Evolutionary conservation across 768 basidiomycete genomes (phyloP).

Genomic region (Boletus vinaceobasis): DNA sequence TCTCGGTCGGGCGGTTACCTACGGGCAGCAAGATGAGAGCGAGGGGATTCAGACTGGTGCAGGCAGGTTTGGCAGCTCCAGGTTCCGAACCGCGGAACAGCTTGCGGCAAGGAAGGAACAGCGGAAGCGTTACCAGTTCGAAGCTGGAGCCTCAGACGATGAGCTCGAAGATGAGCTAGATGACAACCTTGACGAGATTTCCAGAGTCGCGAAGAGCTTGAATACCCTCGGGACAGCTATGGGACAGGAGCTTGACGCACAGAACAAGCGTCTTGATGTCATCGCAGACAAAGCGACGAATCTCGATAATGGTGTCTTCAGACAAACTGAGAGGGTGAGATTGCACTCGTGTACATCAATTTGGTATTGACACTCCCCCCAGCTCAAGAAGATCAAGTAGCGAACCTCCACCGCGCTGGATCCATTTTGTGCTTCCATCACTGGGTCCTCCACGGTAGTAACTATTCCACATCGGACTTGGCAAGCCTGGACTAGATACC

Average conservation of each 20-base stretch:
- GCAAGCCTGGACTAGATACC: conserved; percentile 18
- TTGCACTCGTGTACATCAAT: conserved; percentile 22
- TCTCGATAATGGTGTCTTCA: conserved; percentile 72
- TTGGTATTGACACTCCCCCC: conserved; percentile 8
- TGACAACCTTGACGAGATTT: conserved; percentile 84
- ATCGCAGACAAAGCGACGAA: conserved; percentile 76
- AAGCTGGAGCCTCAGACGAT: conserved; percentile 86
- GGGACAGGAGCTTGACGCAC: conserved; percentile 84
- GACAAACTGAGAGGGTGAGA: conserved; percentile 78
- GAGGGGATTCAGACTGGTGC: conserved; percentile 33
- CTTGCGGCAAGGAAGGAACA: conserved; percentile 59
- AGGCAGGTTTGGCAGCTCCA: conserved; percentile 37
- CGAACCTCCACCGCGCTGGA: not conserved
- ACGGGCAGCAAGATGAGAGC: conserved; percentile 50
- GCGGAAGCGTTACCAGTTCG: conserved; percentile 86
- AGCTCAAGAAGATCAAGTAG: conserved; percentile 65
- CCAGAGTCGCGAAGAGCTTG: conserved; percentile 70
- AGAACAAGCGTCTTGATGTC: conserved; percentile 75
- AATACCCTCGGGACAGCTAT: conserved; percentile 78
- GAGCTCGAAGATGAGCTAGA: conserved; percentile 94
- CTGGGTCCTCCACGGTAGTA: not conserved
- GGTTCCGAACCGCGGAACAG: conserved; percentile 49
- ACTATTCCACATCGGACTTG: not conserved
- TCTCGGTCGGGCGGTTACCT: conserved; percentile 69
- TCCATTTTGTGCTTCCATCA: not conserved